phyloP scores from a whole-genome alignment of 768 basidiomycete species.

The Kwoniella pini region DNA sequence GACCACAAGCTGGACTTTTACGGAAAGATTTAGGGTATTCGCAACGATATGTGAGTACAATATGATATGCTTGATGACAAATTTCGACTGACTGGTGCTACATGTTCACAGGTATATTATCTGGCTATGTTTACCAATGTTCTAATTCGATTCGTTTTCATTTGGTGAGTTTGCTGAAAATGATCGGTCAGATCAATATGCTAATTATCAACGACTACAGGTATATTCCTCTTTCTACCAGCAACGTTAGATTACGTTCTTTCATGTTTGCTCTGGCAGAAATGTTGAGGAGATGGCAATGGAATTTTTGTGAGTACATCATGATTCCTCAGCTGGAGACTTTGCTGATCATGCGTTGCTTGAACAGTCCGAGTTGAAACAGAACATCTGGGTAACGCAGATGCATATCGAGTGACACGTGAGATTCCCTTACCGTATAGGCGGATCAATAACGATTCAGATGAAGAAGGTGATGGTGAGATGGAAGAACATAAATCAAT shows the following conservation, averaged over 20 bases:
- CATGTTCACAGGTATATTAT: conserved; percentile 42
- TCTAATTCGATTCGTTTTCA: conserved; percentile 76
- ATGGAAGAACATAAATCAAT: conserved; percentile 24
- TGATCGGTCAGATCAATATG: background rate
- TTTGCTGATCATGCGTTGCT: conserved; percentile 6
- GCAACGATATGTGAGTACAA: conserved; percentile 47
- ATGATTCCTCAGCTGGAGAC: no score
- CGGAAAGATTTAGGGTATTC: conserved; percentile 75
- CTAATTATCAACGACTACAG: background rate
- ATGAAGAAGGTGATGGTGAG: conserved; percentile 52
- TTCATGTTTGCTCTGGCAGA: conserved; percentile 74
- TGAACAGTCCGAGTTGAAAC: conserved; percentile 74
- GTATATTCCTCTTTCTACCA: conserved; percentile 64
- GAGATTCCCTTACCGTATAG: conserved; percentile 85
- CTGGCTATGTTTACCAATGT: conserved; percentile 65
- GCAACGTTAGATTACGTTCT: conserved; percentile 61
- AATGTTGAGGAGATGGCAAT: conserved; percentile 76
- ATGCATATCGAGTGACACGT: conserved; percentile 78
- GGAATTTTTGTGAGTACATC: conserved; percentile 92
- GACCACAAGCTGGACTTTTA: conserved; percentile 64
- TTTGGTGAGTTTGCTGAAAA: conserved; percentile 55
- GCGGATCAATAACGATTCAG: conserved; percentile 56
- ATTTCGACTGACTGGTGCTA: background rate
- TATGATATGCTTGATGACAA: background rate
- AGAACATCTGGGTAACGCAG: conserved; percentile 89